A percentile compares a stretch with the other conserved stretches of the same genome.
Evolutionary conservation across 2,329 filamentous ascomycete species (phyloP).

Genomic region (Epichloe typhina): DNA sequence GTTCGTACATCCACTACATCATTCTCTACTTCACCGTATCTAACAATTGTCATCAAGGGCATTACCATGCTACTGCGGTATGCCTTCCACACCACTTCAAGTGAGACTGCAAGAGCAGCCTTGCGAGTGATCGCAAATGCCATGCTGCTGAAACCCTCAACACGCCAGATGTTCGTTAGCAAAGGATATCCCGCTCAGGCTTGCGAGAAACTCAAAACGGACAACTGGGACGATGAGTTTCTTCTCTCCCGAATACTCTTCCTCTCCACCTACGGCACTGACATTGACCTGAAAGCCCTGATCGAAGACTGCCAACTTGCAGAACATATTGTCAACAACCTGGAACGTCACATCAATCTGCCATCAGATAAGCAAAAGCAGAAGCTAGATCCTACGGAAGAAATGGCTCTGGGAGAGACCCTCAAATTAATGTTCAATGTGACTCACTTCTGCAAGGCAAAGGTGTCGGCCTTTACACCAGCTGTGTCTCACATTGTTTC

Average conservation of each 20-base stretch:
- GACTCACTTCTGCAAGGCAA: conserved; percentile 56
- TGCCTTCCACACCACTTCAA: conserved; percentile 55
- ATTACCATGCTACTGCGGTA: conserved; percentile 59
- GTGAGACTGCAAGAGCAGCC: conserved; percentile 57
- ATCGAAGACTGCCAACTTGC: conserved; percentile 27
- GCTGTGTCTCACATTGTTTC: conserved; percentile 58
- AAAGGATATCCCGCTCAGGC: conserved; percentile 46
- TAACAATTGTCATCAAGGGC: conserved; percentile 38
- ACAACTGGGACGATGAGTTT: conserved; percentile 76
- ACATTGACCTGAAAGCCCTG: conserved; percentile 35
- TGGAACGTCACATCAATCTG: conserved; percentile 53
- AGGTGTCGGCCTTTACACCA: conserved; percentile 47
- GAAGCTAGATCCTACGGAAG: conserved; percentile 46
- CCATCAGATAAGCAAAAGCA: conserved; percentile 18
- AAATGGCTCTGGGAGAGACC: conserved; percentile 71
- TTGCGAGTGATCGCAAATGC: conserved; percentile 74
- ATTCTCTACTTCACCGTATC: neutral
- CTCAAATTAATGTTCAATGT: conserved; percentile 85
- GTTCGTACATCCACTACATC: conserved; percentile 29
- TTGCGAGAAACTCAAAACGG: conserved; percentile 58
- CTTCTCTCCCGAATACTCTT: conserved; percentile 38
- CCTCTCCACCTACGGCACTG: conserved; percentile 35
- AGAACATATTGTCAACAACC: conserved; percentile 53
- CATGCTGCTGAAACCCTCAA: conserved; percentile 42
- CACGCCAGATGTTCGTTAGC: conserved; percentile 19